Evolutionary conservation across 1,139 yeast genomes (phyloP), one percentile per base, ranked within the genome.

Genomic region (Suhomyces yuchorum): DNA sequence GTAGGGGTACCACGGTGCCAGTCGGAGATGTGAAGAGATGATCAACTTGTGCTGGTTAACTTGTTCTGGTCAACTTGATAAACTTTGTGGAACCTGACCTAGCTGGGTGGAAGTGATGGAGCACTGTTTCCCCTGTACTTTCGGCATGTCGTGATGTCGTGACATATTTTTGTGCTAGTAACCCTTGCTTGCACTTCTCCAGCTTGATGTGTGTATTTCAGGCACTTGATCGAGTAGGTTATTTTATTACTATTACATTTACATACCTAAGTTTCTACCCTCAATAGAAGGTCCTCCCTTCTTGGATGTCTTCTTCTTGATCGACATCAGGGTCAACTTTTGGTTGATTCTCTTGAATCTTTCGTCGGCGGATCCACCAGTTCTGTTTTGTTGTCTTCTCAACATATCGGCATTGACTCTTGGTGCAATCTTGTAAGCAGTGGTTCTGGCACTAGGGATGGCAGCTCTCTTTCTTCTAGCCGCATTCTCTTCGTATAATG

Each of bases 391-490:
- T 50, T 70, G 71, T 58, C 77, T 68, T 59, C 67, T 67, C 54
- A 75, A 70, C 51, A 72, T 53, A 47, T 67, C 70, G 26, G 75
- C 55, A 59, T 81, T 85, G 51, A 88, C 88, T 60, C 77, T 84
- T 46, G 98, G 98, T 0, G 97, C 98, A 63, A 88, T 85, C 61
- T 87, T 88, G 73, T 89, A 92, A 51, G 93, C 96, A 7, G 91
- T 84, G 2, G 96, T 86, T 56, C 95, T 82, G 41, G 92, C 92
- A 40, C 86, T 83, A 20, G 98, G 98, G 48, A 93, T 93, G 37
- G 96, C 96, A 9, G 98, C 97, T 67, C 98, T 82, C 67, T 88
- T 87, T 70, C 93, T 80, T 68, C 96, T 82, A 55, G 84, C 91
- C n/a, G 97, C 97, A 59, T 89, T 85, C 62, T 87, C 93, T 70